Conservation (phyloP, 495 filamentous ascomycete genomes). For the Aspergillus wentii region DNA sequence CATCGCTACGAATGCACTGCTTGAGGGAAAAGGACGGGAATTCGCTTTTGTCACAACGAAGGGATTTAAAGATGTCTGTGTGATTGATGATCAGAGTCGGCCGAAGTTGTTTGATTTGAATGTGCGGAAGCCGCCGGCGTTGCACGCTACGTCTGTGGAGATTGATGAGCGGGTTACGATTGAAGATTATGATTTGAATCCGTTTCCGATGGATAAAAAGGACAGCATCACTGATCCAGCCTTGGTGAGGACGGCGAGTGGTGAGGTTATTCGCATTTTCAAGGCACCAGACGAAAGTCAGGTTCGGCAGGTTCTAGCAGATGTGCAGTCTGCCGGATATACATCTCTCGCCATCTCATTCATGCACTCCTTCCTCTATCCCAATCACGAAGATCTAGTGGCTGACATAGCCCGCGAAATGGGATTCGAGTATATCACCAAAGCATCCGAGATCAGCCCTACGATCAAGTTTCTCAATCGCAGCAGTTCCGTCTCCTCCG, state of each 20-base stretch:
- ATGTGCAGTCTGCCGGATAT: conserved; percentile 28
- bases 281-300: conserved; percentile 13
- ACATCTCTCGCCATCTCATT: conserved; percentile 37
- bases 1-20: conserved; percentile 75
- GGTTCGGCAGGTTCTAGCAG: conserved; percentile 25
- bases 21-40: conserved; percentile 85
- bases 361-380: conserved; percentile 43
- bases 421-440: conserved; percentile 46
- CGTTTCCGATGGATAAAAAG: conserved; percentile 18
- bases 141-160: conserved; percentile 66
- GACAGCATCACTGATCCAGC: conserved; percentile 45
- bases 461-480: conserved; percentile 67
- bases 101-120: conserved; percentile 73
- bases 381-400: conserved; percentile 37
- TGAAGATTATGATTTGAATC: conserved; percentile 48
- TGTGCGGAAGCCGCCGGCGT: conserved; percentile 64
- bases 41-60: conserved; percentile 83
- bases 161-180: conserved; percentile 70
- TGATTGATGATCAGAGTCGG: conserved; percentile 74
- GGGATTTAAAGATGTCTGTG: conserved; percentile 82
- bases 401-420: conserved; percentile 32
- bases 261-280: conserved; percentile 37
- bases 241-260: conserved; percentile 28
- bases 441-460: conserved; percentile 56
- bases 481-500: conserved; percentile 80